phyloP scores from a whole-genome alignment of 257 asterid genomes.

The Buddleja alternifolia region DNA sequence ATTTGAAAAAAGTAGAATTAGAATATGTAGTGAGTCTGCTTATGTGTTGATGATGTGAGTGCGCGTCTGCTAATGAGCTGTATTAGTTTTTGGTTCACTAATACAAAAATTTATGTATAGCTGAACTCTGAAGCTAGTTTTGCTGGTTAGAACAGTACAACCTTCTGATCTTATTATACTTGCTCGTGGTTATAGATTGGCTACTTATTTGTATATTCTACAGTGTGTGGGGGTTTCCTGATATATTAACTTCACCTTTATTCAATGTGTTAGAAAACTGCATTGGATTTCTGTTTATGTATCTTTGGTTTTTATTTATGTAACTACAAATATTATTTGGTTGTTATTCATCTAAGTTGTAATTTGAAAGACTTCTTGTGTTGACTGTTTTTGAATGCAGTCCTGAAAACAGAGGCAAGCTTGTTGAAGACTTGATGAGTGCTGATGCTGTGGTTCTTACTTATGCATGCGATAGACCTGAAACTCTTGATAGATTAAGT shows the following conservation, averaged over 20 bases:
- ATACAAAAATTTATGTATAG: not conserved
- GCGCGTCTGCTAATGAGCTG: not conserved
- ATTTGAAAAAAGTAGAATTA: not conserved
- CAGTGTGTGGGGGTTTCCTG: not conserved
- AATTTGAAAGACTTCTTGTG: not conserved
- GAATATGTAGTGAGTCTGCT: not conserved
- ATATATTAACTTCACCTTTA: not conserved
- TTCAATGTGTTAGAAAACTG: not conserved
- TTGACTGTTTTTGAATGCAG: conserved; percentile 46
- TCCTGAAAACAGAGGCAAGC: conserved; percentile 67
- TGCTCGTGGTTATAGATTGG: conserved; percentile 5
- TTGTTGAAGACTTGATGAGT: conserved; percentile 73
- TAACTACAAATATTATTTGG: not conserved
- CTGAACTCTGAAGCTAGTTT: not conserved
- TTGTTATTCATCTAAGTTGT: conserved; percentile 8
- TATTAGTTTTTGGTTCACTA: not conserved
- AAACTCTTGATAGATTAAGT: conserved; percentile 87
- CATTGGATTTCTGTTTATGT: conserved; percentile 8
- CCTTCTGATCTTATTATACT: not conserved
- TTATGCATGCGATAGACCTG: conserved; percentile 89
- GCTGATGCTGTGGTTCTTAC: conserved; percentile 96
- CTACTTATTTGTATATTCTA: not conserved
- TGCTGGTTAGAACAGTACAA: not conserved
- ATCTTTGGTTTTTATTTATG: conserved; percentile 1
- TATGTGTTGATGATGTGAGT: not conserved